phyloP scores from a whole-genome alignment of 495 filamentous ascomycete species.

The Annulohypoxylon bovei region DNA sequence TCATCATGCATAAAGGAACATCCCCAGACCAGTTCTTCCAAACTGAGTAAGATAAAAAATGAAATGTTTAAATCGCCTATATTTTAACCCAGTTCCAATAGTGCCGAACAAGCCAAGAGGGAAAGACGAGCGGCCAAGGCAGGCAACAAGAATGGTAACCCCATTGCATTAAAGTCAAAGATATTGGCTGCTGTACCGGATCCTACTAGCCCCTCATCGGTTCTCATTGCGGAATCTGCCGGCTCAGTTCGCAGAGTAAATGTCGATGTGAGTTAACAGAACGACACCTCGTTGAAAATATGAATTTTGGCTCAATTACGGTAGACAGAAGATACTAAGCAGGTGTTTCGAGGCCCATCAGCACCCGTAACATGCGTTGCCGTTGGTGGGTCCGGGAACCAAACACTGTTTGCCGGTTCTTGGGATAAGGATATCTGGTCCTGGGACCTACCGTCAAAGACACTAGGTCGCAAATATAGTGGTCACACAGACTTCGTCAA shows the following conservation, averaged over 20 bases:
- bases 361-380: slow-evolving; percentile 83
- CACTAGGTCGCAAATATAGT: slow-evolving; percentile 65
- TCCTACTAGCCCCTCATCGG: slow-evolving; percentile 64
- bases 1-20: slow-evolving; percentile 42
- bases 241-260: slow-evolving; percentile 77
- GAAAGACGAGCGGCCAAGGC: slow-evolving; percentile 81
- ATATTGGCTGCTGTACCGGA: slow-evolving; percentile 80
- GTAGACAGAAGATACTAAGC: slow-evolving; percentile 48
- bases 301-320: slow-evolving; percentile 2
- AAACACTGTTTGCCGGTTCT: slow-evolving; percentile 80
- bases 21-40: slow-evolving; percentile 79
- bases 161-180: slow-evolving; percentile 84
- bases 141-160: slow-evolving; percentile 81
- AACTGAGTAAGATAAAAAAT: slow-evolving; percentile 69
- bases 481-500: slow-evolving; percentile 95
- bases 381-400: slow-evolving; percentile 65
- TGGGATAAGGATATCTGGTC: slow-evolving; percentile 95
- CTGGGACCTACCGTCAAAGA: slow-evolving; percentile 70
- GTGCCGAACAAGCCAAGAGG: slow-evolving; percentile 75
- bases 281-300: neutral
- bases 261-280: slow-evolving; percentile 72
- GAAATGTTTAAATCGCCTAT: neutral
- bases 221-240: slow-evolving; percentile 85
- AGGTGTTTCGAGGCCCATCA: slow-evolving; percentile 75
- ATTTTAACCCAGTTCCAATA: slow-evolving; percentile 48